A percentile compares a stretch with the other conserved stretches of the same genome.
Conservation (phyloP, 257 asterid genomes). For the Gynochthodes officinalis region DNA sequence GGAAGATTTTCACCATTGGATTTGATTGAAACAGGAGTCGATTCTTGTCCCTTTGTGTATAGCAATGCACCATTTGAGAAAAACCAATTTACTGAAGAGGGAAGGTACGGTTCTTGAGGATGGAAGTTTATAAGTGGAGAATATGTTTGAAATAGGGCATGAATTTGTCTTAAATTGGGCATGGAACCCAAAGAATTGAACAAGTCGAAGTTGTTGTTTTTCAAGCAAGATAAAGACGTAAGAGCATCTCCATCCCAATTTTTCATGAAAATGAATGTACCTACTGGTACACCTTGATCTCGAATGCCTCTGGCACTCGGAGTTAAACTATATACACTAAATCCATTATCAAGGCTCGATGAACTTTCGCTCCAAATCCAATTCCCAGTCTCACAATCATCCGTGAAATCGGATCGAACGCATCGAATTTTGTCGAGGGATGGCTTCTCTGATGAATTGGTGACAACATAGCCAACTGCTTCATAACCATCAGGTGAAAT, state of each 20-base stretch:
- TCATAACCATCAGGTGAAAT: slow-evolving; percentile 14
- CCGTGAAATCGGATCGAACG: slow-evolving; percentile 16
- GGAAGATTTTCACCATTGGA: slow-evolving; percentile 34
- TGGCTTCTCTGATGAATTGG: slow-evolving; percentile 14
- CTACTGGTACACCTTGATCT: slow-evolving; percentile 19
- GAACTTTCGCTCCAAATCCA: slow-evolving; percentile 21
- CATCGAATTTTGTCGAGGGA: slow-evolving; percentile 16
- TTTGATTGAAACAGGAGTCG: slow-evolving; percentile 14
- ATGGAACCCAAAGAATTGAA: slow-evolving; percentile 19
- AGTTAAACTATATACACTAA: slow-evolving; percentile 24
- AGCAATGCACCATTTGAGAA: slow-evolving; percentile 30
- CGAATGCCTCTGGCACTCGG: slow-evolving; percentile 24
- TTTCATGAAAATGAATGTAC: slow-evolving; percentile 9
- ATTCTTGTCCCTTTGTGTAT: slow-evolving; percentile 22
- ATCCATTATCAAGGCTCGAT: slow-evolving; percentile 2
- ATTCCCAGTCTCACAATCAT: slow-evolving; percentile 7
- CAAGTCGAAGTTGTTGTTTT: slow-evolving; percentile 16
- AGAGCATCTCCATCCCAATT: neutral
- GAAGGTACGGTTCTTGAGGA: slow-evolving; percentile 28
- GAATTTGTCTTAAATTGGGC: slow-evolving; percentile 33
- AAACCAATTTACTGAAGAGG: slow-evolving; percentile 38
- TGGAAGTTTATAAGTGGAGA: slow-evolving; percentile 34
- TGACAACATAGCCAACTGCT: slow-evolving; percentile 22
- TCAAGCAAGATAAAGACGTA: slow-evolving; percentile 22
- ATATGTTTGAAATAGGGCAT: slow-evolving; percentile 28